Base-by-base conservation (phyloP, 345 rosid genomes). In the Hirschfeldia incana region DNA sequence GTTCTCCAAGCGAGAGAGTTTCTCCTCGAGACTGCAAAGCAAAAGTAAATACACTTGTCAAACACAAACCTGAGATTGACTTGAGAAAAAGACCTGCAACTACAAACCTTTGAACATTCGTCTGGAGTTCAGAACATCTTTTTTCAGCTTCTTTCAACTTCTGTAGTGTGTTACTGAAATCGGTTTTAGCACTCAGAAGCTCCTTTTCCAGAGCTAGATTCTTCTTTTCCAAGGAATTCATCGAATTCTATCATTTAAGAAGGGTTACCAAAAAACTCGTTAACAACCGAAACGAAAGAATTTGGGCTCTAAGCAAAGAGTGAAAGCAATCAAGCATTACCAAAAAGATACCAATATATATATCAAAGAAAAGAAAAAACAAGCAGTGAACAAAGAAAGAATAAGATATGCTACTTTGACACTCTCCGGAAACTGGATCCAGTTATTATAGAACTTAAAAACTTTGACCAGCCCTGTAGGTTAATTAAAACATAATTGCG, bases 221-320 rank as follows among this genome's bases (percentile, higher is more conserved):
- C 87, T 89, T 91, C 80, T 85, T 90, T 74, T 85, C 92, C 84
- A 91, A 83, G 46, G 96, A 89, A 80, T 81, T 85, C 92, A 92
- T 85, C 32, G 79, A 59, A 73, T 42, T 80, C 83, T 80, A 55
- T 30, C 69, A 65, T 55, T 30, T 8, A 70, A 69, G 26, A 66
- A 60, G 61, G 27, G 63, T 70, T 44, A 66, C 44, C 64, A 74
- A 27, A 57, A 29, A 70, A 66, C 59, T 73, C 73, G 71, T 70
- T 30, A 65, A 63, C 61, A 81, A 76, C 65, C 65, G 60, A 76
- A 67, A 71, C 9, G 33, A 21, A 44, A 69, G 26, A 67, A 69
- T 62, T 69, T 51, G 42, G 65, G 58, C 57, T 61, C 70, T 61
- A 66, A 27, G 76, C 67, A 71, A 65, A 64, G 26, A 17, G 30